Conservation (phyloP, 306 rosid genomes). For the Herpetospermum pedunculosum region DNA sequence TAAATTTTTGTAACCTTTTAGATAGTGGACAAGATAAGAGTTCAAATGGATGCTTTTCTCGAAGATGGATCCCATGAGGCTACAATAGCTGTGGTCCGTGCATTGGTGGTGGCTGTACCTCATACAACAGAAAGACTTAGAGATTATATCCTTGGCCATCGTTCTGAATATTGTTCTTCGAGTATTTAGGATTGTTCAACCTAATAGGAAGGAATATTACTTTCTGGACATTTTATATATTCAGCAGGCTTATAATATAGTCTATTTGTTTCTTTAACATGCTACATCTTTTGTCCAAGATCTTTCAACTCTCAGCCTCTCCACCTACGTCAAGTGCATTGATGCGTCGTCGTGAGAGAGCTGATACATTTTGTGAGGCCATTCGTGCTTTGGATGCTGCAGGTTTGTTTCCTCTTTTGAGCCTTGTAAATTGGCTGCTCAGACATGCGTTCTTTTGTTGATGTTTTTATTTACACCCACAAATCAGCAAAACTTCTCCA, state of each 20-base stretch:
- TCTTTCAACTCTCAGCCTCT: slow-evolving; percentile 59
- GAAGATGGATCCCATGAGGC: slow-evolving; percentile 99
- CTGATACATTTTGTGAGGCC: slow-evolving; percentile 89
- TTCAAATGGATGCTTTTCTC: slow-evolving; percentile 98
- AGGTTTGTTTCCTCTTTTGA: slow-evolving; percentile 31
- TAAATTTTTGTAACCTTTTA: slow-evolving; percentile 15
- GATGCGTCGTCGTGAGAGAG: slow-evolving; percentile 53
- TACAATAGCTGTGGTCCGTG: slow-evolving; percentile 77
- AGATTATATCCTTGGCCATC: slow-evolving; percentile 81
- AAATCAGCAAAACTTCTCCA: not conserved
- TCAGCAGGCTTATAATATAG: slow-evolving; percentile 6
- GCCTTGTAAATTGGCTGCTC: not conserved
- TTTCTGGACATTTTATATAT: not conserved
- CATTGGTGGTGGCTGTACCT: slow-evolving; percentile 85
- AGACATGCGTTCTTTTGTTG: not conserved
- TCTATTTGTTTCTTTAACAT: slow-evolving; percentile 50
- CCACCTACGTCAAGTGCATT: slow-evolving; percentile 45
- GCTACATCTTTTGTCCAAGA: slow-evolving; percentile 91
- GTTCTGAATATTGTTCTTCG: not conserved
- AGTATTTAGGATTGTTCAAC: not conserved
- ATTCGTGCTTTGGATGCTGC: slow-evolving; percentile 94
- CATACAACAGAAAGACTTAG: slow-evolving; percentile 78
- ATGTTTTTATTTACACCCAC: not conserved
- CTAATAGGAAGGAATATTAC: slow-evolving; percentile 11
- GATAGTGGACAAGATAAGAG: slow-evolving; percentile 96